Evolutionary conservation across 345 rosid genomes (phyloP).

Genomic region (sweet orange (Citrus sinensis)): DNA sequence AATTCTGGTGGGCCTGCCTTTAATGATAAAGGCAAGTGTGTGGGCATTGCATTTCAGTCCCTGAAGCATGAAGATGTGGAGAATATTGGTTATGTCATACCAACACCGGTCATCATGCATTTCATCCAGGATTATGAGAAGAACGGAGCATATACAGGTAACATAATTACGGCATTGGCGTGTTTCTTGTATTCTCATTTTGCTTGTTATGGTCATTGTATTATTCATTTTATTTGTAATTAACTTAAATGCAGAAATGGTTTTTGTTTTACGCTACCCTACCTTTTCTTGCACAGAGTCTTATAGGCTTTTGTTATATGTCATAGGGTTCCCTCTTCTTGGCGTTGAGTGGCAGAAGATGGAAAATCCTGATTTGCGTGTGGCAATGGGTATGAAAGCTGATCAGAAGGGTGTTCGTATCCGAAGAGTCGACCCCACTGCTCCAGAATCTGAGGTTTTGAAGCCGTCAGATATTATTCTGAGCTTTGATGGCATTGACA

Average conservation of each 20-base stretch:
- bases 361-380: conserved; percentile 72
- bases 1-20: conserved; percentile 85
- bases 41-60: conserved; percentile 80
- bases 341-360: conserved; percentile 81
- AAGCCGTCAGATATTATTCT: conserved; percentile 62
- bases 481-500: conserved; percentile 65
- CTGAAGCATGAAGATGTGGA: conserved; percentile 74
- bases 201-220: background rate
- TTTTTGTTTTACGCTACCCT: background rate
- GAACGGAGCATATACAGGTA: conserved; percentile 70
- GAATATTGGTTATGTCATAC: conserved; percentile 73
- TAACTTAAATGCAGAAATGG: background rate
- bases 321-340: conserved; percentile 65
- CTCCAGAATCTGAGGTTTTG: conserved; percentile 53
- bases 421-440: conserved; percentile 60
- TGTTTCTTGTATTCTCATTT: background rate
- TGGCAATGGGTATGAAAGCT: conserved; percentile 55
- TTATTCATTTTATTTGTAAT: background rate
- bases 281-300: conserved; percentile 1
- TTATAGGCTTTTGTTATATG: background rate
- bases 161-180: background rate
- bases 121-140: conserved; percentile 61
- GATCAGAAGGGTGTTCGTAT: conserved; percentile 71
- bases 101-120: conserved; percentile 67
- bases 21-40: conserved; percentile 65